phyloP scores from a whole-genome alignment of 768 basidiomycete species.

The Leccinum aurantiacum region DNA sequence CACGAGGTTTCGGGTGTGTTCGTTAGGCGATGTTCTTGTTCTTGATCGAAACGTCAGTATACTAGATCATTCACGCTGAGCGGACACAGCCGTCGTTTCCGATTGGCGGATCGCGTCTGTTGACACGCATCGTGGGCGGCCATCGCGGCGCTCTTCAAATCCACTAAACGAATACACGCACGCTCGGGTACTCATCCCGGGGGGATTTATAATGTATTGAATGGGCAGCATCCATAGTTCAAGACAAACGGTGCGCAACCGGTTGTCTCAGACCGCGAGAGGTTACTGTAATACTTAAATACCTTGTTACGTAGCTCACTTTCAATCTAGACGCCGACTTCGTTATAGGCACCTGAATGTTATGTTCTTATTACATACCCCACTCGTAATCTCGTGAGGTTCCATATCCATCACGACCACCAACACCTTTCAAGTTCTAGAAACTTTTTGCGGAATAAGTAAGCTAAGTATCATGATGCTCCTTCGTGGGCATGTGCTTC shows the following conservation, averaged over 20 bases:
- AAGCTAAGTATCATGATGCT: no score
- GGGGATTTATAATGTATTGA: background rate
- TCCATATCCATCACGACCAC: no score
- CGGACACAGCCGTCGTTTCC: background rate
- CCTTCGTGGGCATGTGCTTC: no score
- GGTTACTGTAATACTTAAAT: background rate
- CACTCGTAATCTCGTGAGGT: no score
- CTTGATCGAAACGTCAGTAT: background rate
- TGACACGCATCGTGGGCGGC: conserved; percentile 19
- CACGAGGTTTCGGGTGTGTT: background rate
- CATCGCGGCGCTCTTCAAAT: conserved; percentile 34
- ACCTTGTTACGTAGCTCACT: no score
- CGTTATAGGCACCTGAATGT: no score
- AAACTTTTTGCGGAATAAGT: no score
- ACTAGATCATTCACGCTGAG: background rate
- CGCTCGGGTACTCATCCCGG: conserved; percentile 25
- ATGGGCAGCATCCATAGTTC: background rate
- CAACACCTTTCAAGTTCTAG: no score
- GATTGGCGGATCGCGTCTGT: conserved; percentile 35
- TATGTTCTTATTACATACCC: no score
- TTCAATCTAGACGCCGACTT: no score
- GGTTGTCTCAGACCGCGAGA: conserved; percentile 11
- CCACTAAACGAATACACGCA: conserved; percentile 24
- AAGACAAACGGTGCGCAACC: conserved; percentile 24
- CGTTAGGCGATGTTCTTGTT: background rate